phyloP scores from a whole-genome alignment of 306 rosid genomes.

The peach (Prunus persica) region Prunus_persica_NCBIv2 NC_034012.1:5153001-5153500 shows the following conservation, averaged over 20 bases:
- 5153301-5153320: not conserved
- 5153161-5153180: constrained; percentile 94
- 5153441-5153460: not conserved
- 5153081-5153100: constrained; percentile 32
- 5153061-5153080: constrained; percentile 11
- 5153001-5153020: constrained; percentile 22
- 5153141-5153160: constrained; percentile 99
- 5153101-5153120: constrained; percentile 70
- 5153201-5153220: constrained; percentile 89
- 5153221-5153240: constrained; percentile 94
- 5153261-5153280: constrained; percentile 51
- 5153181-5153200: constrained; percentile 92
- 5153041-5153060: constrained; percentile 21
- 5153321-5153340: not conserved
- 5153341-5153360: not conserved
- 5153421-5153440: not conserved
- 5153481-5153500: not conserved
- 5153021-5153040: constrained; percentile 42
- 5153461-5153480: not conserved
- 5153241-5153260: constrained; percentile 93
- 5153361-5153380: not conserved
- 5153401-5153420: not conserved
- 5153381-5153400: not conserved
- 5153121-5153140: constrained; percentile 88
- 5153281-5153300: not conserved